phyloP scores from a whole-genome alignment of 805 yeast genomes.

The Isabelozyma rhagii region DNA sequence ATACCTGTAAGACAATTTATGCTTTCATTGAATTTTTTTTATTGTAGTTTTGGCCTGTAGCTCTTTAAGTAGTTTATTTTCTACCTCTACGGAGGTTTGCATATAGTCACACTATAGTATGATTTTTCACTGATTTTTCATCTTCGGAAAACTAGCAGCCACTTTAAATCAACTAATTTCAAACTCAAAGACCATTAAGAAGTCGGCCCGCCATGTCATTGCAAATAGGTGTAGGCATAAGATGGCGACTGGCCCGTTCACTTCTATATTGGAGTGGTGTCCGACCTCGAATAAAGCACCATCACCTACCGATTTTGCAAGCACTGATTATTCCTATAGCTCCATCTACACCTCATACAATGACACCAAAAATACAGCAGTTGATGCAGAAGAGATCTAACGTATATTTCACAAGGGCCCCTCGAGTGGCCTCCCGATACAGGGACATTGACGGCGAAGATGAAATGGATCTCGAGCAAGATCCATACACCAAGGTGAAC shows the following conservation, averaged over 20 bases:
- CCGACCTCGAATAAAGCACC: neutral
- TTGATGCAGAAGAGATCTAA: neutral
- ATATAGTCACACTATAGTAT: neutral
- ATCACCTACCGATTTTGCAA: neutral
- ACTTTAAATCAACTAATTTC: neutral
- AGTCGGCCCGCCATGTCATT: neutral
- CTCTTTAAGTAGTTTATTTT: neutral
- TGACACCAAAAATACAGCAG: neutral
- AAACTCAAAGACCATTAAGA: neutral
- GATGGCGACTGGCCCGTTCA: neutral
- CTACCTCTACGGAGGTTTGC: neutral
- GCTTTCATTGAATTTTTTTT: neutral
- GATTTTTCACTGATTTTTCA: neutral
- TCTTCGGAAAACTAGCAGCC: too few relatives aligned
- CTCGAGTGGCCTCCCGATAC: neutral
- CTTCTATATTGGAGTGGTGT: neutral
- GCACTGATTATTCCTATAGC: neutral
- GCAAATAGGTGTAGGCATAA: neutral
- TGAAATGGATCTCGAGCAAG: neutral
- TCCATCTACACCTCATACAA: neutral
- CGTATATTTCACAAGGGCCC: neutral
- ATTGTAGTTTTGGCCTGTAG: neutral
- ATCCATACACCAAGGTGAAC: neutral
- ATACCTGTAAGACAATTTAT: constrained; percentile 1
- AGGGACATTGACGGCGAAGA: neutral